Evolutionary conservation across 805 yeast species (phyloP).

Genomic region (Candida easanensis): DNA sequence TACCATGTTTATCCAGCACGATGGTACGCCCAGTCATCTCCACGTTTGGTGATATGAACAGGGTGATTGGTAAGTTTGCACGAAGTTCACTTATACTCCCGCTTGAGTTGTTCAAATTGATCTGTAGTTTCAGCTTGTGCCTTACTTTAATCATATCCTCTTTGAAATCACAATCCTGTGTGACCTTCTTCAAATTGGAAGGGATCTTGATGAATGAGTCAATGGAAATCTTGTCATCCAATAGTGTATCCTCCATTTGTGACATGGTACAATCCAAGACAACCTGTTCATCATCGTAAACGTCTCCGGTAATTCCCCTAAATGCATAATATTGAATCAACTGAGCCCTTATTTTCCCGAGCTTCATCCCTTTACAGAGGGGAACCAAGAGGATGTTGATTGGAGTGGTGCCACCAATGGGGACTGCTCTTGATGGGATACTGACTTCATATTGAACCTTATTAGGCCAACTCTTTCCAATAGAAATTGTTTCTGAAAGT

Average conservation of each 20-base stretch:
- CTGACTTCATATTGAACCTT: constrained; percentile 85
- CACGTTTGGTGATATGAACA: constrained; percentile 75
- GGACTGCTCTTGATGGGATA: constrained; percentile 82
- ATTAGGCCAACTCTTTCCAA: constrained; percentile 87
- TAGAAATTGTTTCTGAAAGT: constrained; percentile 80
- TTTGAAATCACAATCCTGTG: constrained; percentile 79
- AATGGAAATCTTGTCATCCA: constrained; percentile 61
- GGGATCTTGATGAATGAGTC: constrained; percentile 63
- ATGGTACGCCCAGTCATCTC: constrained; percentile 46
- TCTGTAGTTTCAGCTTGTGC: constrained; percentile 75
- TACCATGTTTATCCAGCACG: constrained; percentile 36
- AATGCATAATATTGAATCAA: constrained; percentile 63
- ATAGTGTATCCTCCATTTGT: constrained; percentile 39
- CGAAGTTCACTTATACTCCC: constrained; percentile 84
- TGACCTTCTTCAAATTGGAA: constrained; percentile 60
- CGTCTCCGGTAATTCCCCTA: constrained; percentile 53
- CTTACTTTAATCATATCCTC: constrained; percentile 66
- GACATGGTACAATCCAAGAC: constrained; percentile 50
- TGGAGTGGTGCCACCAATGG: constrained; percentile 76
- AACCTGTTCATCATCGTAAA: constrained; percentile 58
- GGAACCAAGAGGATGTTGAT: constrained; percentile 74
- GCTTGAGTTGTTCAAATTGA: constrained; percentile 67
- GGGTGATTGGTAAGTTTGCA: constrained; percentile 75
- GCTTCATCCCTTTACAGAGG: constrained; percentile 66
- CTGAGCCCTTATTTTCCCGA: constrained; percentile 65